Evolutionary conservation across 768 basidiomycete species (phyloP).

Genomic region (Jaapia argillacea): DNA sequence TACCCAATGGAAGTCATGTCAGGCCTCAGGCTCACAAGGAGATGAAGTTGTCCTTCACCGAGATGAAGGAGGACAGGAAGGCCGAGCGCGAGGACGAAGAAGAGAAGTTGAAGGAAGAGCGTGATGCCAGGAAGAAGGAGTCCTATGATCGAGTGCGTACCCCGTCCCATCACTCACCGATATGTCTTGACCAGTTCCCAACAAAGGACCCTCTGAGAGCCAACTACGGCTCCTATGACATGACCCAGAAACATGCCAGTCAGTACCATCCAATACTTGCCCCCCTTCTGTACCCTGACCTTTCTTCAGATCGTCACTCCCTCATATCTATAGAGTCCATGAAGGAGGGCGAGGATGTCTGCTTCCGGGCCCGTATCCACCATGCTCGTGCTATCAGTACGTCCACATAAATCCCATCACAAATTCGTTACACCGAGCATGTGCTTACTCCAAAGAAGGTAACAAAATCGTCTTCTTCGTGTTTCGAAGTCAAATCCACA

Average conservation of each 20-base stretch:
- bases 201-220: background rate
- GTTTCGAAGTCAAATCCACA: conserved; percentile 10
- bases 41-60: conserved; percentile 12
- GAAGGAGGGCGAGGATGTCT: background rate
- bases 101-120: conserved; percentile 8
- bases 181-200: background rate
- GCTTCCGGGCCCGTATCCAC: background rate
- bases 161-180: background rate
- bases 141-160: background rate
- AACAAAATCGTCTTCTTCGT: conserved; percentile 10
- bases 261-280: background rate
- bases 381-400: background rate
- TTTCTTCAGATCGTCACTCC: background rate
- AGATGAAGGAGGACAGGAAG: conserved; percentile 13
- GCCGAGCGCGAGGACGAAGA: conserved; percentile 14
- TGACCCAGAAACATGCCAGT: background rate
- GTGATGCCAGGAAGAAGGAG: conserved; percentile 6
- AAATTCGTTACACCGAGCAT: too few species aligned
- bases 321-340: background rate
- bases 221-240: background rate
- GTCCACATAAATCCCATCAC: too few species aligned
- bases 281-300: background rate
- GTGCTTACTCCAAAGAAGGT: too few species aligned
- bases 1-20: background rate
- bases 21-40: too few species aligned